A percentile compares a stretch with the other conserved stretches of the same genome.
Evolutionary conservation across 2,329 filamentous ascomycete species (phyloP).

Genomic region (Colletotrichum aenigma): DNA sequence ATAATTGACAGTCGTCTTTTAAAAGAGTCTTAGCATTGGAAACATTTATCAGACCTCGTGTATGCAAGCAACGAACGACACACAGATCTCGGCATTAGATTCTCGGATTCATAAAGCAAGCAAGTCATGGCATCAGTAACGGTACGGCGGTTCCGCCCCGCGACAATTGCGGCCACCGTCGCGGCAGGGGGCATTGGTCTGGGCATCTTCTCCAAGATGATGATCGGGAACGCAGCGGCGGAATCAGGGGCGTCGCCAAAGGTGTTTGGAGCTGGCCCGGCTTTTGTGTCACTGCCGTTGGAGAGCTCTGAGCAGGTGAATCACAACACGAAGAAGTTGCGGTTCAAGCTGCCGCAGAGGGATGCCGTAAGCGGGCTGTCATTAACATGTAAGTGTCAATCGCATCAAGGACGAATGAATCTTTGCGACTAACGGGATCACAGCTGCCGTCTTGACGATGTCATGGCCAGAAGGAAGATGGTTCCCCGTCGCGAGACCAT

Average conservation of each 20-base stretch:
- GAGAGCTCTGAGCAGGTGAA: conserved; percentile 80
- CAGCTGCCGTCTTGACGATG: conserved; percentile 5
- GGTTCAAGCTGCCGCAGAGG: conserved; percentile 84
- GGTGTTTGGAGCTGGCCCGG: conserved; percentile 38
- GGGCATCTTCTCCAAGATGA: conserved; percentile 23
- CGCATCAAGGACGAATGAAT: conserved; percentile 69
- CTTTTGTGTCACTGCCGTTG: conserved; percentile 79
- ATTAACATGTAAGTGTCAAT: conserved; percentile 86
- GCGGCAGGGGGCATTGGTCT: conserved; percentile 9
- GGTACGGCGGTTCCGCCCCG: conserved; percentile 20
- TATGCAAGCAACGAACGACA: neutral
- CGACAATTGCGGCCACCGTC: conserved; percentile 25
- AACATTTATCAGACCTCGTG: neutral
- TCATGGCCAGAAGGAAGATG: conserved; percentile 61
- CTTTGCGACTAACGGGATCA: conserved; percentile 62
- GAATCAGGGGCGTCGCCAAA: conserved; percentile 6
- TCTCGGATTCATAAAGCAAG: neutral
- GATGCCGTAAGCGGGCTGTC: conserved; percentile 84
- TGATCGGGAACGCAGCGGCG: conserved; percentile 22
- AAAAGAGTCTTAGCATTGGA: rapidly evolving
- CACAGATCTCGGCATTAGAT: neutral
- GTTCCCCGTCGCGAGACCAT: conserved; percentile 67
- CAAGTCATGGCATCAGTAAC: conserved; percentile 1
- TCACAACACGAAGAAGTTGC: conserved; percentile 93
- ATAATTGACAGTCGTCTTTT: neutral